Evolutionary conservation across 1,284 basidiomycete genomes (phyloP), one percentile per base, ranked within the genome.

Genomic region (Caloboletus firmus): DNA sequence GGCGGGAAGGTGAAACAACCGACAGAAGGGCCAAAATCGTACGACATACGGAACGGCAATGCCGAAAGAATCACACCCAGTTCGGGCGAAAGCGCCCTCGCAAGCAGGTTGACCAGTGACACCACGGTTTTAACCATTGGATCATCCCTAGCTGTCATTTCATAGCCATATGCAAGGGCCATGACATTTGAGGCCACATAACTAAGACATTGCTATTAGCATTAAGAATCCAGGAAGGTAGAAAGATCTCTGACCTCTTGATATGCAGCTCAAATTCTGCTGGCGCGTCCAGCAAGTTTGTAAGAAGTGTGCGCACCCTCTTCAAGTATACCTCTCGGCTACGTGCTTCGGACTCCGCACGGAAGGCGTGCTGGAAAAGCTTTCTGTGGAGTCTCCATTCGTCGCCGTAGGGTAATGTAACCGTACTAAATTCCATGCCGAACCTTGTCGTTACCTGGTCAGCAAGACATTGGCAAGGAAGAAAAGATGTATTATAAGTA

Each of bases 161-260:
- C 58, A 30, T 65, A 65, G 11, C 61, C 64, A 9, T 67, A 65
- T 10, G 62, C 55, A 17, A 67, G 46, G 4, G 52, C 65, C 65
- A 65, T 62, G 24, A 67, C 39, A 39, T 53, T 68, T 12, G 67
- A 59, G 4, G 62, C 67, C 10, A 64, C 52, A 37, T 55, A 69
- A 13, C 64, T 69, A 26, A 9, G 8, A 17, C 5, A 20, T 15
- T 1, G 13, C n/a, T 5, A 34, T 56, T 17, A 54, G n/a, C 1
- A 8, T 8, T 18, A 10, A 20, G 20, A 10, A 15, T n/a, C 2
- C 2, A 39, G 3, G 17, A 10, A 1, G 20, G 18, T 13, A 2
- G 4, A 40, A 42, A 15, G 22, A 37, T 5, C 17, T 46, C 51
- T 31, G 11, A 66, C 64, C 45, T 56, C 44, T 56, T 64, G 42